Base-by-base conservation (phyloP, 2,329 filamentous ascomycete species). In the Sporothrix brunneoviolacea region DNA sequence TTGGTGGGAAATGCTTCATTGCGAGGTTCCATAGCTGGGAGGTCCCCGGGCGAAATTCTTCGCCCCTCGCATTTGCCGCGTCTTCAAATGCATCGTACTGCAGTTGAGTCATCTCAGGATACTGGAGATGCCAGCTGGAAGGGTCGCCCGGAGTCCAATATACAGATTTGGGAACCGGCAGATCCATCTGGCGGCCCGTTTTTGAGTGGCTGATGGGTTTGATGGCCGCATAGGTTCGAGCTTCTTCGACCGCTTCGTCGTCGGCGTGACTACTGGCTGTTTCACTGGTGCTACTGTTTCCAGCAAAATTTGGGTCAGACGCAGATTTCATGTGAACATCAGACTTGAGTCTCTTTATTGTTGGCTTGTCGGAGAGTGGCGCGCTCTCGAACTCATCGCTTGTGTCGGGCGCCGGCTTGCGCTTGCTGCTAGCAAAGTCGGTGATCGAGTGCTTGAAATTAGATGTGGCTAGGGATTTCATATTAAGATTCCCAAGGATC, bases 81-180 rank as follows among this genome's bases (percentile, higher is more conserved):
- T 70, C 62, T 16, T 69, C 65, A 61, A 82, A 83, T 2, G 73
- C 75, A 30, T 75, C 71, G 50, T 75, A 74, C 54, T 84, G 79
- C 7, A 79, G 67, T 50, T 78, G 73, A 0, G 75, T 82, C 78
- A 84, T 83, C 55, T 80, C 76, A 0, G 81, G 81, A 57, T 84
- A 84, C 45, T 76, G 62, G 4, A 82, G 68, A 55, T 84, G 81
- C 72, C 79, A 82, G 1, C 77, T 82, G 18, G 61, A 67, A 50
- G 68, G 68, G 56, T 83, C 74, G 39, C 70, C 68, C 4, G 68
- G 65, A 41, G 75, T 72, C 81, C 81, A 84, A 58, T 77, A 84
- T 1, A 70, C 70, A 7, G 68, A 70, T 55, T 83, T 82, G 56
- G 72, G 69, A 12, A 81, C 72, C 4, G 76, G 75, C 18, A 70